These are phyloP conservation scores for Hansenula sp. DNA, from an alignment of 1,139 yeast genomes.

Conservation along the genomic window DNA sequence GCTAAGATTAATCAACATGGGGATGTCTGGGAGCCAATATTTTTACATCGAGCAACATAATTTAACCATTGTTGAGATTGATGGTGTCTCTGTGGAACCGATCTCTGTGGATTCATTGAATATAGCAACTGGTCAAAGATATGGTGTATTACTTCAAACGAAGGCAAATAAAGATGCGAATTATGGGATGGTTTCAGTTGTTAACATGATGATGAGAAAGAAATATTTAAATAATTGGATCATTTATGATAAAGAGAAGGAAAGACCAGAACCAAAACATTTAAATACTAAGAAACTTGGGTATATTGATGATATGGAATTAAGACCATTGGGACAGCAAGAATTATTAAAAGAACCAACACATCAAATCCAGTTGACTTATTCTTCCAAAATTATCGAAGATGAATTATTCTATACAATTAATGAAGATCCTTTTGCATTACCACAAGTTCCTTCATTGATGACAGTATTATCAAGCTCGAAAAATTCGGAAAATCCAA, in stretches of 20 bases:
- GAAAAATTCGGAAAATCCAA: constrained; percentile 14
- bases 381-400: constrained; percentile 40
- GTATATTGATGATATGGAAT: constrained; percentile 37
- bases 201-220: constrained; percentile 33
- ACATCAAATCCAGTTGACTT: constrained; percentile 43
- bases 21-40: constrained; percentile 52
- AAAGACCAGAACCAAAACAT: neutral
- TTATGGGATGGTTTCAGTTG: constrained; percentile 33
- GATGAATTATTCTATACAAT: constrained; percentile 45
- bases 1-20: constrained; percentile 48
- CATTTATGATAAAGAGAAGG: constrained; percentile 27
- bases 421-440: constrained; percentile 45
- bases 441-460: constrained; percentile 42
- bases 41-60: constrained; percentile 50
- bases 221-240: constrained; percentile 34
- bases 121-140: constrained; percentile 74
- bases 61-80: constrained; percentile 61
- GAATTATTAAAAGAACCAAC: constrained; percentile 43
- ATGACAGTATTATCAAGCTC: constrained; percentile 30
- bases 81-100: constrained; percentile 66
- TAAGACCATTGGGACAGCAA: constrained; percentile 33
- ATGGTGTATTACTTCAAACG: constrained; percentile 51
- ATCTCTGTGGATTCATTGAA: constrained; percentile 51
- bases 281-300: constrained; percentile 20
- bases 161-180: constrained; percentile 25